Percentiles rank a stretch among this genome's conserved stretches.
phyloP scores from a whole-genome alignment of 495 filamentous ascomycete species.

The Neurospora sublineolata region DNA sequence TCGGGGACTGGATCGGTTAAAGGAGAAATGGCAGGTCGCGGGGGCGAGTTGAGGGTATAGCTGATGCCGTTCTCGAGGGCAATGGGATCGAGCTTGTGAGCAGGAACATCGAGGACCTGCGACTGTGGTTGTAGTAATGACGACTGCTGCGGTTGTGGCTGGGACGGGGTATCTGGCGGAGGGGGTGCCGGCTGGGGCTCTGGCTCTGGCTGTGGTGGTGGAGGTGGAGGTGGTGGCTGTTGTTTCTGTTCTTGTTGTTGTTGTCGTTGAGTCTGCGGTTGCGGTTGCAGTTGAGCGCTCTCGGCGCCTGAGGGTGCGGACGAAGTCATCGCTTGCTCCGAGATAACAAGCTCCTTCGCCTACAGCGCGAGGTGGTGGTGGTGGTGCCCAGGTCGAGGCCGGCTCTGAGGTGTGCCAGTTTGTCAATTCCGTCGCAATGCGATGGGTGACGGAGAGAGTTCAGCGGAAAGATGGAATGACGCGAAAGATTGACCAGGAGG shows the following conservation, averaged over 20 bases:
- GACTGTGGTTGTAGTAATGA: not conserved
- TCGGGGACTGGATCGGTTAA: slow-evolving; percentile 20
- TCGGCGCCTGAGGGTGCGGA: slow-evolving; percentile 16
- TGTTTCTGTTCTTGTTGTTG: not conserved
- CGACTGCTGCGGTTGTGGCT: not conserved
- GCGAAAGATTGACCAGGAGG: not conserved
- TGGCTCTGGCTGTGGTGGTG: not conserved
- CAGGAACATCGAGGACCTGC: not conserved
- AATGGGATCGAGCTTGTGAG: not conserved
- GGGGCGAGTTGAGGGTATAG: slow-evolving; percentile 13
- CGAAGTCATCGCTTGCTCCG: slow-evolving; percentile 27
- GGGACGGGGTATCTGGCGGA: not conserved
- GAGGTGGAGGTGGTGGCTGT: not conserved
- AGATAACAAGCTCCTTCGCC: slow-evolving; percentile 27
- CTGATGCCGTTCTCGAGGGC: not conserved
- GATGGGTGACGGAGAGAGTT: not conserved
- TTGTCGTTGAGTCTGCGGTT: not conserved
- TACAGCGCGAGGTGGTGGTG: not conserved
- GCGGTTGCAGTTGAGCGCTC: not conserved
- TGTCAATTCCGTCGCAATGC: slow-evolving; percentile 1
- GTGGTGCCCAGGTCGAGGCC: slow-evolving; percentile 4
- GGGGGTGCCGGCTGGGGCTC: not conserved
- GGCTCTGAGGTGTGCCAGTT: not conserved
- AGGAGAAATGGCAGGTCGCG: slow-evolving; percentile 24
- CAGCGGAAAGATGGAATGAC: not conserved